Evolutionary conservation across 2,329 filamentous ascomycete genomes (phyloP).

Genomic region (Davidsoniella australis): DNA sequence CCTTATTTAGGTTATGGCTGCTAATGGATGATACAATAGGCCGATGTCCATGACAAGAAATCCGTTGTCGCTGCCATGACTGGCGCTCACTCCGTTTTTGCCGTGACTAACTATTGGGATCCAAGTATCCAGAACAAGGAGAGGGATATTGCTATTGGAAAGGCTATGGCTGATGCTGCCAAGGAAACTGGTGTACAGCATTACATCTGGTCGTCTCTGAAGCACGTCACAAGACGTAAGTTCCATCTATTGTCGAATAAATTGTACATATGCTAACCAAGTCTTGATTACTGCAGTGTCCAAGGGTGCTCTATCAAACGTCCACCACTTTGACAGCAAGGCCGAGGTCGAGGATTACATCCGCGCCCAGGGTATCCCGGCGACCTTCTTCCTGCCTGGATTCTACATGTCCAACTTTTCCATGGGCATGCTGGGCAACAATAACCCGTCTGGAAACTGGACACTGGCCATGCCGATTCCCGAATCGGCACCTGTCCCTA

Average conservation of each 20-base stretch:
- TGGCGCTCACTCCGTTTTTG: slow-evolving; percentile 27
- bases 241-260: not conserved
- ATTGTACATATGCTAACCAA: not conserved
- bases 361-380: slow-evolving; percentile 28
- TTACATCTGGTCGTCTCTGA: slow-evolving; percentile 29
- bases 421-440: slow-evolving; percentile 15
- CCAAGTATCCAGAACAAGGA: slow-evolving; percentile 6
- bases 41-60: slow-evolving; percentile 21
- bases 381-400: slow-evolving; percentile 34
- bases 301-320: slow-evolving; percentile 22
- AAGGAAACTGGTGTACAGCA: slow-evolving; percentile 27
- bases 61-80: slow-evolving; percentile 24
- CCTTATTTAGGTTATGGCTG: not conserved
- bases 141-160: slow-evolving; percentile 31
- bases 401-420: slow-evolving; percentile 37
- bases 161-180: slow-evolving; percentile 27
- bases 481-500: slow-evolving; percentile 20
- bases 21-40: not conserved
- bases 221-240: slow-evolving; percentile 21
- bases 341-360: slow-evolving; percentile 40
- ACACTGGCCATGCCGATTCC: slow-evolving; percentile 18
- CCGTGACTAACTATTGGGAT: slow-evolving; percentile 22
- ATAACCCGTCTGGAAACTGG: slow-evolving; percentile 19
- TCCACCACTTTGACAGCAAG: slow-evolving; percentile 39
- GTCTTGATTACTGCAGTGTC: slow-evolving; percentile 14